Evolutionary conservation across 2,329 filamentous ascomycete genomes (phyloP).

Genomic region (Hypoxylon sp.): DNA sequence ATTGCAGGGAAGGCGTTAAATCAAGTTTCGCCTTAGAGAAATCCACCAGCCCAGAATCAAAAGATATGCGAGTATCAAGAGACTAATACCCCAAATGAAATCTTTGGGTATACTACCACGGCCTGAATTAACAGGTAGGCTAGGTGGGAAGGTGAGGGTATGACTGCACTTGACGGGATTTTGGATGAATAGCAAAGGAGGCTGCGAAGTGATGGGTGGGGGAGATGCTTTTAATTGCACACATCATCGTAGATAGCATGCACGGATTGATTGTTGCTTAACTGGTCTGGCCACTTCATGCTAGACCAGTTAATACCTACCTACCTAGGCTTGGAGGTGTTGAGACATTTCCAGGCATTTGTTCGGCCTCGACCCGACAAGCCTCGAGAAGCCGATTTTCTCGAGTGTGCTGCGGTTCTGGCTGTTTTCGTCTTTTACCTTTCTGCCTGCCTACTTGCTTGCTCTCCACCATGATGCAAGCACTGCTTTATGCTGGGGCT

Average conservation of each 20-base stretch:
- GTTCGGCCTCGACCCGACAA: conserved; percentile 23
- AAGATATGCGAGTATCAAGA: too few relatives aligned
- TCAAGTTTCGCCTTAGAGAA: not conserved
- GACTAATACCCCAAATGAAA: too few relatives aligned
- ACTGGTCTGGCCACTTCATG: conserved; percentile 26
- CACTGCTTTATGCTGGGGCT: conserved; percentile 3
- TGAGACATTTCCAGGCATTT: conserved; percentile 24
- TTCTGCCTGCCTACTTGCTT: not conserved
- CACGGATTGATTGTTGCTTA: conserved; percentile 28
- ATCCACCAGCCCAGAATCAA: conserved; percentile 7
- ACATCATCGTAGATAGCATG: conserved; percentile 37
- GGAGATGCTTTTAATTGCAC: conserved; percentile 23
- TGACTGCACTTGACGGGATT: conserved; percentile 3
- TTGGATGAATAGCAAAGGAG: conserved; percentile 9
- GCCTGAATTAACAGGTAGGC: conserved; percentile 1
- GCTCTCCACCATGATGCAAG: not conserved
- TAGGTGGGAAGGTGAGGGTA: not conserved
- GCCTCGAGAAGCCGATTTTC: conserved; percentile 23
- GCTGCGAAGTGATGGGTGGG: conserved; percentile 5
- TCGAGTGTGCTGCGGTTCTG: conserved; percentile 20
- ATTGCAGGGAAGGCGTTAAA: conserved; percentile 2
- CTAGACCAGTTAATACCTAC: conserved; percentile 21
- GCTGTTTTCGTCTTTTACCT: conserved; percentile 2
- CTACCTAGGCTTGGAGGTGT: conserved; percentile 26
- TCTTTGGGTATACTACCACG: not conserved